phyloP scores from a whole-genome alignment of 768 basidiomycete species.

The Galerina sulciceps region DNA sequence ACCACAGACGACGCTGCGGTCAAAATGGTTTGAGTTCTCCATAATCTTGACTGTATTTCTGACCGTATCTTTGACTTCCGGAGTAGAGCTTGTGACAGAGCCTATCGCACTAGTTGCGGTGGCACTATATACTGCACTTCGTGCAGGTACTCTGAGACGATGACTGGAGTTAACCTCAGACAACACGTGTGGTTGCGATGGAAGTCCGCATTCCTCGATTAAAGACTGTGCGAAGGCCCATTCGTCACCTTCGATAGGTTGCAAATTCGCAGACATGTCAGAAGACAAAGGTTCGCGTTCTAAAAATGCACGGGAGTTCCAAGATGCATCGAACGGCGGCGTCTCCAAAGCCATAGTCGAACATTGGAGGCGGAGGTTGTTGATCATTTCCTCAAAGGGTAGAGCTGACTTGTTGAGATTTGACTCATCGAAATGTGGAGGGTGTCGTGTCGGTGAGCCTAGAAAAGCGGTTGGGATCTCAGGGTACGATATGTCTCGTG shows the following conservation, averaged over 20 bases:
- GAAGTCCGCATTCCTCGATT: not conserved
- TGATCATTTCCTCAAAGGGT: constrained; percentile 48
- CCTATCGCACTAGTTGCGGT: too few species aligned
- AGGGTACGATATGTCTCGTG: constrained; percentile 36
- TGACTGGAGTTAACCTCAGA: not conserved
- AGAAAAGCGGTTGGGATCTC: constrained; percentile 48
- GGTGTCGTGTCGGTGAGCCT: constrained; percentile 43
- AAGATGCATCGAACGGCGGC: constrained; percentile 17
- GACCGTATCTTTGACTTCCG: not conserved
- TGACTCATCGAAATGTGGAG: constrained; percentile 26
- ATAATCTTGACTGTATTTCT: not conserved
- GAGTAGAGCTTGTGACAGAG: too few species aligned
- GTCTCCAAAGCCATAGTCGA: constrained; percentile 20
- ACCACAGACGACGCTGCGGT: not conserved
- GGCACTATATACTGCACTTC: too few species aligned
- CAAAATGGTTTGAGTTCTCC: too few species aligned
- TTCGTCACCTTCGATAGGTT: constrained; percentile 27
- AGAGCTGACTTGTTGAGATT: constrained; percentile 29
- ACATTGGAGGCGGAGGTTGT: constrained; percentile 45
- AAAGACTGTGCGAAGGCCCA: constrained; percentile 42
- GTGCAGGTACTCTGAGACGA: not conserved
- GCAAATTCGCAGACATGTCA: not conserved
- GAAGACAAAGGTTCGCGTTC: not conserved
- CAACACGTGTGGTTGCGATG: not conserved
- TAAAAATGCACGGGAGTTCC: constrained; percentile 18